Evolutionary conservation across 768 basidiomycete genomes (phyloP).

Genomic region (Hericium alpestre): DNA sequence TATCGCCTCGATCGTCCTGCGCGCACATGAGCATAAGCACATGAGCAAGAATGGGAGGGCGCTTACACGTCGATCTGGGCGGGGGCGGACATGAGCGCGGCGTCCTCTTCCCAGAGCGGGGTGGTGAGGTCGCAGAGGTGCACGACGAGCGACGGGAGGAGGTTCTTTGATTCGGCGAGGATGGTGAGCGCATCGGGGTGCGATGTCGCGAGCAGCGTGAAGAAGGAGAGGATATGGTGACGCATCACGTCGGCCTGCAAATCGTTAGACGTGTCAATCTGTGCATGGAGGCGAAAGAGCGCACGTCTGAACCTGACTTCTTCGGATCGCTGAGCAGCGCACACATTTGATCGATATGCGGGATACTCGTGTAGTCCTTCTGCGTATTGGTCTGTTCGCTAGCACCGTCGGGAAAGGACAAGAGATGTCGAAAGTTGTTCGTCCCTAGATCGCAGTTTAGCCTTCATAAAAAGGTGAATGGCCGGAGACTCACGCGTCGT

Average conservation of each 20-base stretch:
- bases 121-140: slow-evolving; percentile 42
- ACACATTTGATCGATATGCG: slow-evolving; percentile 23
- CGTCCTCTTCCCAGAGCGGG: slow-evolving; percentile 60
- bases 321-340: slow-evolving; percentile 16
- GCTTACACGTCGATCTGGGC: slow-evolving; percentile 29
- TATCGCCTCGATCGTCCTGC: slow-evolving; percentile 40
- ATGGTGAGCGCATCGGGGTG: slow-evolving; percentile 29
- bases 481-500: slow-evolving; percentile 44
- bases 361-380: slow-evolving; percentile 14
- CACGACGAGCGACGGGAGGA: slow-evolving; percentile 57
- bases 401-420: slow-evolving; percentile 8
- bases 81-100: slow-evolving; percentile 27
- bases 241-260: slow-evolving; percentile 27
- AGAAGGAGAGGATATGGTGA: slow-evolving; percentile 27
- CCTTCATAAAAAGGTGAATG: slow-evolving; percentile 16
- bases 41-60: neutral
- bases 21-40: slow-evolving; percentile 2
- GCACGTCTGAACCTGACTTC: slow-evolving; percentile 15
- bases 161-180: slow-evolving; percentile 35
- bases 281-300: neutral
- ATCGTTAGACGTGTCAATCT: neutral
- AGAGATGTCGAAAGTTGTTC: slow-evolving; percentile 9
- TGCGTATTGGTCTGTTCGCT: slow-evolving; percentile 1
- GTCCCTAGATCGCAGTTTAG: slow-evolving; percentile 4
- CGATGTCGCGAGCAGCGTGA: slow-evolving; percentile 28